Evolutionary conservation across 371 early-diverging fungal species (phyloP), one percentile per base, ranked within the genome.

Genomic region (Dinochytrium kinnereticum): DNA sequence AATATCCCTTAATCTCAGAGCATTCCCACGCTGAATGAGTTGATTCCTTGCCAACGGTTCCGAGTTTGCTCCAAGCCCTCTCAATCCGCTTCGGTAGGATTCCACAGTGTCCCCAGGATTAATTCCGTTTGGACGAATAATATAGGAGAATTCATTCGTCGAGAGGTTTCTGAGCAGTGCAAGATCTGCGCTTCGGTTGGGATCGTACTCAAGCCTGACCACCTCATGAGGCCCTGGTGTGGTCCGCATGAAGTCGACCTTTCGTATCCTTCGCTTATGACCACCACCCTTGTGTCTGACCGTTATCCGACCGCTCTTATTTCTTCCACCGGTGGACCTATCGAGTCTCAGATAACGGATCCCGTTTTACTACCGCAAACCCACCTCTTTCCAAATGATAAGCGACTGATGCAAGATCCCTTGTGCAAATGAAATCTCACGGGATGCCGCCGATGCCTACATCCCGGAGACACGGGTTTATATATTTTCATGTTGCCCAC

Each of bases 231-330:
- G 81, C 0, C 96, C 97, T 0, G 90, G 77, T 61, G 88, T 88
- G 36, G 73, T 78, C 69, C 98, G 94, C 70, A 87, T 78, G 86
- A 95, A 97, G 73, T 98, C 98, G 5, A 98, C 85, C 26, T 92
- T 77, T 71, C 98, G 89, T 80, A 96, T 90, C 70, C 95, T 91
- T 50, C 92, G 89, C 77, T 95, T 95, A 80, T 93, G 94, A 40
- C 98, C 98, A 55, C 97, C 98, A 61, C 98, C 98, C 51, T 95
- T 92, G 75, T 96, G 96, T 21, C 97, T 91, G 33, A 94, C 90
- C 1, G 97, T 97, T 76, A 98, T 95, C 40, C 90, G 87, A 24
- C 98, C 98, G 2, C 90, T 89, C 24, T 91, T 90, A 89, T 95
- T 95, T 75, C 98, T 90, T 44, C 98, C 98, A 64, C 95, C 96